A percentile compares a stretch with the other conserved stretches of the same genome.
These are phyloP conservation scores for Apiotrichum montevideense DNA, from an alignment of 1,284 basidiomycete species.

Conservation along the genomic window DNA sequence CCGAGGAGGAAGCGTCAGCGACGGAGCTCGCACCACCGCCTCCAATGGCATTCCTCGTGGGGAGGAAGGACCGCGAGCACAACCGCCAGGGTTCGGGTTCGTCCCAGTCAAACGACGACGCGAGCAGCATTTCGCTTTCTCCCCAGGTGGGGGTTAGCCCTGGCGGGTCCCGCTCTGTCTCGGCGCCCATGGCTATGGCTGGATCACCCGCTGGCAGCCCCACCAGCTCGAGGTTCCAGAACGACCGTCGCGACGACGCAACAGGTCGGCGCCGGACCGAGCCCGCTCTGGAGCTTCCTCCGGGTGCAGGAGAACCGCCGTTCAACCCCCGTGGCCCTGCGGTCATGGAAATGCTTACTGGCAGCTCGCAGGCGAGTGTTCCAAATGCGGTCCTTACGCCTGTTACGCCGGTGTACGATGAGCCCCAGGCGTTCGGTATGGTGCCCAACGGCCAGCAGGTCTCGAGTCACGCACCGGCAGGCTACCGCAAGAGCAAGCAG, in stretches of 20 bases:
- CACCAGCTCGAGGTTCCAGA: no score
- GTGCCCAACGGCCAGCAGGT: not conserved
- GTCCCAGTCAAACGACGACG: no score
- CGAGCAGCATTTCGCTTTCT: no score
- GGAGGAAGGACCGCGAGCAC: conserved; percentile 47
- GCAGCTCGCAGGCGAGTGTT: conserved; percentile 1
- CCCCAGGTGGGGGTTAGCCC: no score
- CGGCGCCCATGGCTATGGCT: no score
- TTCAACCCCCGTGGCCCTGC: conserved; percentile 12
- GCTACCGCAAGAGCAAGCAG: conserved; percentile 14
- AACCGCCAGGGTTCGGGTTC: conserved; percentile 28
- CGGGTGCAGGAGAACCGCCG: conserved; percentile 9
- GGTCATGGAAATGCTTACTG: conserved; percentile 31
- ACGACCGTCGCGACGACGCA: no score
- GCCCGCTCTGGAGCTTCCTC: conserved; percentile 10
- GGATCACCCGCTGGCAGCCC: no score
- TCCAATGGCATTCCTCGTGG: conserved; percentile 72
- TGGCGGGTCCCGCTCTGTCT: no score
- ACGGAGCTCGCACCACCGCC: conserved; percentile 67
- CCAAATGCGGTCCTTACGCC: conserved; percentile 1
- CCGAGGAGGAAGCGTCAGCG: conserved; percentile 63
- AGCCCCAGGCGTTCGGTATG: conserved; percentile 6
- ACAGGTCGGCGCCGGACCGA: no score
- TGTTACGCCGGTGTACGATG: conserved; percentile 9
- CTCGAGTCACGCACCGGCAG: not conserved